These are phyloP conservation scores for Mycena leptocephala DNA, from an alignment of 768 basidiomycete genomes.

Conservation along the genomic window DNA sequence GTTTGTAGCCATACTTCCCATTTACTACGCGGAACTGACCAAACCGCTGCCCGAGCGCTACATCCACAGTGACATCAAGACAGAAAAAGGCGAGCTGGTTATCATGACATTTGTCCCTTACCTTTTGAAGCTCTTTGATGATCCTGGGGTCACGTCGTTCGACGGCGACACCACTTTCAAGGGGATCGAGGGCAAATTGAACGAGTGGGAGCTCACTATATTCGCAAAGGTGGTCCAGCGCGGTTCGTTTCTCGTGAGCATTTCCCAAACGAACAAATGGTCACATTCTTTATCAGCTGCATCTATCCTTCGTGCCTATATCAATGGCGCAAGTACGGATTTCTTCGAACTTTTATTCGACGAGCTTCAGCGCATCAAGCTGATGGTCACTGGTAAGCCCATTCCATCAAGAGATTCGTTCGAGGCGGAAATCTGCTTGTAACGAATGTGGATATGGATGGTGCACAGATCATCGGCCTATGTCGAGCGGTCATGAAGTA, in stretches of 20 bases:
- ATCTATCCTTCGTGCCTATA: too few species aligned
- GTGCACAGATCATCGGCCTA: too few species aligned
- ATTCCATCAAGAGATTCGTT: too few species aligned
- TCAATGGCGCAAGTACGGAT: too few species aligned
- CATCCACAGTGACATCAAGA: neutral
- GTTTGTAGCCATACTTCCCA: neutral
- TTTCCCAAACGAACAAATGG: too few species aligned
- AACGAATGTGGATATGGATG: too few species aligned
- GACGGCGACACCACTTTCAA: conserved; percentile 14
- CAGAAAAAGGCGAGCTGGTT: neutral
- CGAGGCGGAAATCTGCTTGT: too few species aligned
- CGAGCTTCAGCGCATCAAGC: too few species aligned
- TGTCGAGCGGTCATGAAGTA: too few species aligned
- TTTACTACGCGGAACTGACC: neutral
- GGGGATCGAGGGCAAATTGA: conserved; percentile 1
- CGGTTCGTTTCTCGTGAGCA: neutral
- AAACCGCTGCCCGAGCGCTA: neutral
- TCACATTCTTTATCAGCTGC: too few species aligned
- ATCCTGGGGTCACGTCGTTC: conserved; percentile 3
- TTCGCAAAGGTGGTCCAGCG: neutral
- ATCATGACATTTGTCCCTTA: neutral
- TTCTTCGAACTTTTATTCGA: too few species aligned
- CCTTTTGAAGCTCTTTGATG: neutral
- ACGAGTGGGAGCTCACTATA: conserved; percentile 13
- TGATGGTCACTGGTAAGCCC: too few species aligned